A percentile compares a stretch with the other conserved stretches of the same genome.
Evolutionary conservation across 306 rosid species (phyloP).

Genomic region (Gynostemma pentaphyllum): DNA sequence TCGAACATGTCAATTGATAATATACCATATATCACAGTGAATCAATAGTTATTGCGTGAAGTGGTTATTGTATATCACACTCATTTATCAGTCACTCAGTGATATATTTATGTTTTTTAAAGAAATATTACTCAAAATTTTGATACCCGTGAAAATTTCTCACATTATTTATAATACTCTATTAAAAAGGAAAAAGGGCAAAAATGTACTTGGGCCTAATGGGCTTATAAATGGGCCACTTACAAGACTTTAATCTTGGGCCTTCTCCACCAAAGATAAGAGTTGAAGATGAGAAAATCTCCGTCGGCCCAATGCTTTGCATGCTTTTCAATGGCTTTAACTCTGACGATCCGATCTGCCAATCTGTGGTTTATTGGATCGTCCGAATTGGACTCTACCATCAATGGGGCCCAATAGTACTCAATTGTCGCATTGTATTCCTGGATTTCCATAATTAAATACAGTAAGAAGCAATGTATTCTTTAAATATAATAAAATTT

Average conservation of each 20-base stretch:
- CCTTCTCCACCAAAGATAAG: constrained; percentile 85
- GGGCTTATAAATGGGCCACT: neutral
- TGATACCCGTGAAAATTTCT: too few species aligned
- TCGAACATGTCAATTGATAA: too few species aligned
- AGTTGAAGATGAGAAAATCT: constrained; percentile 53
- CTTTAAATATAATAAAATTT: neutral
- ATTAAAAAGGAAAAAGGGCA: too few species aligned
- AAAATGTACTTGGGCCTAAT: neutral
- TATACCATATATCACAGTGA: too few species aligned
- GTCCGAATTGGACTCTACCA: constrained; percentile 82
- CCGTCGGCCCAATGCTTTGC: constrained; percentile 64
- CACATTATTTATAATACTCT: too few species aligned
- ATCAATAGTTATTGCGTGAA: too few species aligned
- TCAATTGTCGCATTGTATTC: constrained; percentile 70
- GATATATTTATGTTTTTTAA: too few species aligned
- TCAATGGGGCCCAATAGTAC: constrained; percentile 73
- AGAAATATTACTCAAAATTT: too few species aligned
- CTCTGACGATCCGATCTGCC: constrained; percentile 51
- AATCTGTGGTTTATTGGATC: constrained; percentile 61
- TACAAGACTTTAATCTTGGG: constrained; percentile 27
- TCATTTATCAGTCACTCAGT: too few species aligned
- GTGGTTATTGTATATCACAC: too few species aligned
- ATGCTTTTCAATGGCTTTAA: constrained; percentile 62
- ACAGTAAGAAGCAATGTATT: neutral
- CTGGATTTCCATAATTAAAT: constrained; percentile 19